Conservation (phyloP, 2,329 filamentous ascomycete genomes). For the Ramularia endophylla region DNA sequence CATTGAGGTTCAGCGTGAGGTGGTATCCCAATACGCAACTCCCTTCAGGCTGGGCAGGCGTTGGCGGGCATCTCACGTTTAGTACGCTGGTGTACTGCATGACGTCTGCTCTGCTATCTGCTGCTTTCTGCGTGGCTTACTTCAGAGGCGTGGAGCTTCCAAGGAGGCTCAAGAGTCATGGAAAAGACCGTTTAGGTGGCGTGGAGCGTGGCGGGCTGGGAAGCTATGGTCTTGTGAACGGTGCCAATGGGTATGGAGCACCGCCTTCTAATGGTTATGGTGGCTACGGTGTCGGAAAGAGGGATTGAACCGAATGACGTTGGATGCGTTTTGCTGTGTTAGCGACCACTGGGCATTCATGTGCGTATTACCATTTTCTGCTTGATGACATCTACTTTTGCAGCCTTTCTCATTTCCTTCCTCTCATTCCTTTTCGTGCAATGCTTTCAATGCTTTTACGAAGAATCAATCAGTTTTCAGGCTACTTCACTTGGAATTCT, state of each 20-base stretch:
- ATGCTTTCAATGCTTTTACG: too few relatives aligned
- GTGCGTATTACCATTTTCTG: too few relatives aligned
- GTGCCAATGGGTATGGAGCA: slow-evolving; percentile 34
- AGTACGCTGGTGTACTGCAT: slow-evolving; percentile 46
- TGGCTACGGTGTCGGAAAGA: slow-evolving; percentile 37
- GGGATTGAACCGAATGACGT: too few relatives aligned
- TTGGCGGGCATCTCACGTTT: slow-evolving; percentile 47
- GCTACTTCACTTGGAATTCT: too few relatives aligned
- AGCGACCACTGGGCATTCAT: too few relatives aligned
- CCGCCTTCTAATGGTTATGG: slow-evolving; percentile 8
- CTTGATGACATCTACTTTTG: too few relatives aligned
- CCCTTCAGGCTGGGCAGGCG: slow-evolving; percentile 51
- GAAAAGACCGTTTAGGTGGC: slow-evolving; percentile 45
- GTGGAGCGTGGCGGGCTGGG: slow-evolving; percentile 36
- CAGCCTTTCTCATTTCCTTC: too few relatives aligned
- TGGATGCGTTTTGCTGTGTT: too few relatives aligned
- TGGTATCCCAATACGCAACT: slow-evolving; percentile 77
- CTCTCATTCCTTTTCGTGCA: too few relatives aligned
- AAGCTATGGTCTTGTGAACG: slow-evolving; percentile 38
- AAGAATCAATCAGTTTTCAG: too few relatives aligned
- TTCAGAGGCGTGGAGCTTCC: slow-evolving; percentile 49
- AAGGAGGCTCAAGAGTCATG: slow-evolving; percentile 50
- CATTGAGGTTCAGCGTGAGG: slow-evolving; percentile 70
- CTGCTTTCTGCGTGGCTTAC: slow-evolving; percentile 49
- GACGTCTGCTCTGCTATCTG: slow-evolving; percentile 42